phyloP scores from a whole-genome alignment of 2,329 filamentous ascomycete species.

The Venturiaceae sp. region DNA sequence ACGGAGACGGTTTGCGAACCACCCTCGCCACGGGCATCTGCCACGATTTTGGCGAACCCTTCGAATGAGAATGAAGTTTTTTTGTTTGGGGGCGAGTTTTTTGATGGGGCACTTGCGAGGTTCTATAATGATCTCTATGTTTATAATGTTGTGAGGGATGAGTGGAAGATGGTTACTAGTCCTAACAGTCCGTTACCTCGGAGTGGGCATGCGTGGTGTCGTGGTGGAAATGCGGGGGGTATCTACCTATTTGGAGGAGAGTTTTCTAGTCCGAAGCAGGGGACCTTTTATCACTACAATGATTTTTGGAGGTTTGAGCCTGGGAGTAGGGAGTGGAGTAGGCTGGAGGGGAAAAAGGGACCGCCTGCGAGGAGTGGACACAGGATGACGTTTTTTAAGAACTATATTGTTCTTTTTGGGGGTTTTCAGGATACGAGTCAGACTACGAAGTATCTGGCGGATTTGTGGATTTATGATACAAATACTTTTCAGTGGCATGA shows the following conservation, averaged over 20 bases:
- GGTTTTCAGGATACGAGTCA: slow-evolving; percentile 96
- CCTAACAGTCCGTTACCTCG: slow-evolving; percentile 87
- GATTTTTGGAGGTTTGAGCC: slow-evolving; percentile 95
- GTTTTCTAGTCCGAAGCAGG: slow-evolving; percentile 93
- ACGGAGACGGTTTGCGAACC: slow-evolving; percentile 68
- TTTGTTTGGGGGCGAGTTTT: slow-evolving; percentile 91
- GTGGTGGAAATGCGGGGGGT: slow-evolving; percentile 73
- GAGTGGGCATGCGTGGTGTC: slow-evolving; percentile 90
- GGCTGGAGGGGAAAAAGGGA: slow-evolving; percentile 69
- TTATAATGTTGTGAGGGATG: slow-evolving; percentile 70
- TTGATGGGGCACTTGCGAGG: slow-evolving; percentile 75
- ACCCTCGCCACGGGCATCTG: slow-evolving; percentile 68
- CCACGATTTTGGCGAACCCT: slow-evolving; percentile 76
- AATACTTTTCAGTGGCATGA: slow-evolving; percentile 75
- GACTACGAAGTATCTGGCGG: slow-evolving; percentile 85
- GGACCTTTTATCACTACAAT: slow-evolving; percentile 98
- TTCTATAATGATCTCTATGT: slow-evolving; percentile 61
- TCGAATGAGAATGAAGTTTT: slow-evolving; percentile 80
- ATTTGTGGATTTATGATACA: slow-evolving; percentile 95
- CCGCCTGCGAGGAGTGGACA: slow-evolving; percentile 85
- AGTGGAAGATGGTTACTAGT: slow-evolving; percentile 84
- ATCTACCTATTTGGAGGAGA: slow-evolving; percentile 94
- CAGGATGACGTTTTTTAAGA: slow-evolving; percentile 93
- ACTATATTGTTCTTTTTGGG: slow-evolving; percentile 91
- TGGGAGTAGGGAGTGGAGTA: slow-evolving; percentile 76